These are phyloP conservation scores for Yamadazyma sp. DNA, from an alignment of 1,139 yeast genomes.

Conservation along the genomic window DNA sequence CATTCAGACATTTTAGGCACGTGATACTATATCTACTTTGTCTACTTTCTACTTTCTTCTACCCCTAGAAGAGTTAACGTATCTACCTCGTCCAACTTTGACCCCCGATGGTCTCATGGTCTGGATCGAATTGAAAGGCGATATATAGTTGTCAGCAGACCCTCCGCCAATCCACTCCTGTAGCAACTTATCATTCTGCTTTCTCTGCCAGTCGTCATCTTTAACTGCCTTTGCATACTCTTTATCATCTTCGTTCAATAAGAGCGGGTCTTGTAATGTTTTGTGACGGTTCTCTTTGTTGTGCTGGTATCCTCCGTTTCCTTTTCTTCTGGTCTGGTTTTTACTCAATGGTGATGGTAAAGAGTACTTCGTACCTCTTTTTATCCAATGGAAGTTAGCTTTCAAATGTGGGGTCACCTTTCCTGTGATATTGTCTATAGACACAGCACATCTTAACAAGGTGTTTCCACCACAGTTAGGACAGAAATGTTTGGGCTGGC, in stretches of 20 bases:
- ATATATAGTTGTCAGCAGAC: conserved; percentile 82
- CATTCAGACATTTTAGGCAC: no score
- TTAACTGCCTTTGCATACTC: conserved; percentile 88
- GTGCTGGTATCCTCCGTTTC: conserved; percentile 74
- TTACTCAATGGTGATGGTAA: conserved; percentile 72
- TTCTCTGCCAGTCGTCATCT: conserved; percentile 83
- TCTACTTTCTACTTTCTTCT: conserved; percentile 10
- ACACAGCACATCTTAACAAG: conserved; percentile 83
- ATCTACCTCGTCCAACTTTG: conserved; percentile 78
- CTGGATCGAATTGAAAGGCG: conserved; percentile 79
- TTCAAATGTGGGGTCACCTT: conserved; percentile 87
- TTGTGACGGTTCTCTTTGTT: conserved; percentile 58
- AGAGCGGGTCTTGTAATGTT: conserved; percentile 49
- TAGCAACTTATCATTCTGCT: conserved; percentile 80
- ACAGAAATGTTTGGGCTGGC: conserved; percentile 83
- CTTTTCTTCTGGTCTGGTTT: conserved; percentile 58
- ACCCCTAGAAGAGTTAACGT: conserved; percentile 60
- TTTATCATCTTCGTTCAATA: conserved; percentile 88
- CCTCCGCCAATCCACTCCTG: conserved; percentile 94
- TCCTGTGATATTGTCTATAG: conserved; percentile 78
- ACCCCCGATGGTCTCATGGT: conserved; percentile 67
- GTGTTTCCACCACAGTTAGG: conserved; percentile 96
- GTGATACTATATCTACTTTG: not conserved
- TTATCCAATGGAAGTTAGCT: conserved; percentile 91
- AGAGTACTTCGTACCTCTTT: conserved; percentile 79